Evolutionary conservation across 2,329 filamentous ascomycete species (phyloP), one percentile per base, ranked within the genome.

Genomic region (Dryadomyces quercivorus): DNA sequence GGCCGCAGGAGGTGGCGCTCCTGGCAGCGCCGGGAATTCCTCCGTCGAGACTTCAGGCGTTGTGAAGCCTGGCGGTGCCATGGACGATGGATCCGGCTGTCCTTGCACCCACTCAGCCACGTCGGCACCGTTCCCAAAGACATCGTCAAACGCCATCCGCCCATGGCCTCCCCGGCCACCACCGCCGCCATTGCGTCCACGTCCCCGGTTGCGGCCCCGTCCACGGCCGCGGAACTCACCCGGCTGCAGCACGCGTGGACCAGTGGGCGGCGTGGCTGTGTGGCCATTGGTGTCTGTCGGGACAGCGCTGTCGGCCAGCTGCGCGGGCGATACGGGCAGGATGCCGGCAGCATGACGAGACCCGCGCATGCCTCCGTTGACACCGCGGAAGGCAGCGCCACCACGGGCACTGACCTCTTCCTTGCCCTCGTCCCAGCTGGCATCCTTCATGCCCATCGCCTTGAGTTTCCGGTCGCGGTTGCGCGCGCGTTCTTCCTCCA

Each of bases 381-480:
- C 57, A 2, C 54, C 57, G 36, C 46, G 50, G 49, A 56, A 55
- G 34, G 52, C 50, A 26, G 50, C 22, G 8, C 40, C 40, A 13
- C 42, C 59, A 71, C 70, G 16, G 65, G 67, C 15, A 67, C 60
- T 12, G 68, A 67, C 60, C 12, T 68, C 68, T 12, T 66, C 67
- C 66, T 82, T 82, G 44, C 78, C 79, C 61, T 78, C 74, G 56
- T 83, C 80, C 81, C 80, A 84, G 58, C 71, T 74, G 34, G 72
- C 72, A 43, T 78, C 73, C 63, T 75, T 77, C 49, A 67, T 69
- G 34, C 73, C 72, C 68, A 82, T 74, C 0, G 80, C 80, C 59
- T 77, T 77, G 20, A 84, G 69, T 63, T 84, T 84, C 51, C 80
- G 68, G 65, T 81, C 78, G 9, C 80, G 66, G 61, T 84, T 84